Evolutionary conservation across 805 yeast species (phyloP).

Genomic region (Cyberlindnera nakhonratchasimensis): DNA sequence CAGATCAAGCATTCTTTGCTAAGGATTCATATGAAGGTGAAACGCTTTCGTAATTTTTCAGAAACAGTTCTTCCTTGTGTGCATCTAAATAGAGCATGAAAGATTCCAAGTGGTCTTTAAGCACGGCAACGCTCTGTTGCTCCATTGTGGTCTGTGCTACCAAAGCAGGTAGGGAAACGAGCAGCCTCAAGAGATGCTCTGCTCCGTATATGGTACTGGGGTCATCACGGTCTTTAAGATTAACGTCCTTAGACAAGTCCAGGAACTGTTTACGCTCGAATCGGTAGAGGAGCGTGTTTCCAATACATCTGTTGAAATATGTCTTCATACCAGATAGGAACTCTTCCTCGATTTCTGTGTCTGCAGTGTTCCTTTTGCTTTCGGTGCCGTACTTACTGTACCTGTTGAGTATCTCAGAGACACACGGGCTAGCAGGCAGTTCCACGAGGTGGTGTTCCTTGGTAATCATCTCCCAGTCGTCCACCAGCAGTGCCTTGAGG

Average conservation of each 20-base stretch:
- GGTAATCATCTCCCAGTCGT: constrained; percentile 92
- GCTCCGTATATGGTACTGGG: constrained; percentile 63
- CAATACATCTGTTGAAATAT: constrained; percentile 73
- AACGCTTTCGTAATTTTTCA: constrained; percentile 46
- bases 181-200: constrained; percentile 75
- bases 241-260: constrained; percentile 39
- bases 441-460: constrained; percentile 68
- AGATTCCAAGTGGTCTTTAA: constrained; percentile 52
- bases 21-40: constrained; percentile 45
- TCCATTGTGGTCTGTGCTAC: constrained; percentile 80
- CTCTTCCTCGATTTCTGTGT: constrained; percentile 54
- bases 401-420: constrained; percentile 49
- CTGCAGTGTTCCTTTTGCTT: constrained; percentile 30
- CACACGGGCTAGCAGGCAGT: constrained; percentile 58
- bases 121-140: constrained; percentile 54
- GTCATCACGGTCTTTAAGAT: constrained; percentile 33
- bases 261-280: constrained; percentile 75
- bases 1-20: constrained; percentile 13
- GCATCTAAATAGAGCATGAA: constrained; percentile 50
- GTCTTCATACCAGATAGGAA: constrained; percentile 63
- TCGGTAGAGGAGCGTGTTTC: constrained; percentile 65
- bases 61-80: constrained; percentile 36
- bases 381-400: constrained; percentile 38
- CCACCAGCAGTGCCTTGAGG: constrained; percentile 70
- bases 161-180: constrained; percentile 80